Evolutionary conservation across 2,329 filamentous ascomycete genomes (phyloP).

Genomic region (Aspergillus thermomutatus): DNA sequence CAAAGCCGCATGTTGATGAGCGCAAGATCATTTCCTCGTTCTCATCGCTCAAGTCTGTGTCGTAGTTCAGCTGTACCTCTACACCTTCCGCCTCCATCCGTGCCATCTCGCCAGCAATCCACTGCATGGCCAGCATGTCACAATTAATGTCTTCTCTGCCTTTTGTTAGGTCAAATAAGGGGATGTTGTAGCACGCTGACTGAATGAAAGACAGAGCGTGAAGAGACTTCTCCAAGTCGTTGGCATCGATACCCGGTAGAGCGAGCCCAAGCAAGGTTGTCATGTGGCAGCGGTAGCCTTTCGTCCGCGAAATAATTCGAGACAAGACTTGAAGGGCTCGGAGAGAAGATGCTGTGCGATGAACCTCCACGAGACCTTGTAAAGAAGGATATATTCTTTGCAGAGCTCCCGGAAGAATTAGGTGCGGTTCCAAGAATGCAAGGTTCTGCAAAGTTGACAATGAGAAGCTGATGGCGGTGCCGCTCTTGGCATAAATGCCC

Average conservation of each 20-base stretch:
- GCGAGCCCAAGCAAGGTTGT: slow-evolving; percentile 90
- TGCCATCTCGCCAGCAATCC: slow-evolving; percentile 92
- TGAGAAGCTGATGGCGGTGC: slow-evolving; percentile 85
- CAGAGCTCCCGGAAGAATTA: slow-evolving; percentile 88
- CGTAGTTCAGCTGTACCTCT: slow-evolving; percentile 80
- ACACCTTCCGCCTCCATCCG: slow-evolving; percentile 87
- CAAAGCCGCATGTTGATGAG: slow-evolving; percentile 90
- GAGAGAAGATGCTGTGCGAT: slow-evolving; percentile 90
- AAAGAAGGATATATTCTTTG: slow-evolving; percentile 96
- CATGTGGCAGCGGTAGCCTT: slow-evolving; percentile 94
- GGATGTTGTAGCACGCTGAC: slow-evolving; percentile 92
- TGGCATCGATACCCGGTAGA: slow-evolving; percentile 93
- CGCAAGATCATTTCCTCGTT: slow-evolving; percentile 84
- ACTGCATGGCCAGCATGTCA: slow-evolving; percentile 77
- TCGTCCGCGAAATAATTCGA: slow-evolving; percentile 84
- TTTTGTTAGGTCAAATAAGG: slow-evolving; percentile 76
- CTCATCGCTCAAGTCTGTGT: slow-evolving; percentile 74
- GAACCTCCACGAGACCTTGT: slow-evolving; percentile 94
- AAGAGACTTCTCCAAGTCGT: slow-evolving; percentile 93
- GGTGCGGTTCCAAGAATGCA: slow-evolving; percentile 82
- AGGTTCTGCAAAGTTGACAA: slow-evolving; percentile 85
- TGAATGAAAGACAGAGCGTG: slow-evolving; percentile 95
- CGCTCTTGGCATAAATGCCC: slow-evolving; percentile 96
- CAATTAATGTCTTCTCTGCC: slow-evolving; percentile 66
- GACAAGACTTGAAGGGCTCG: slow-evolving; percentile 89